phyloP scores from a whole-genome alignment of 495 filamentous ascomycete genomes.

The Cercophora scortea region DNA sequence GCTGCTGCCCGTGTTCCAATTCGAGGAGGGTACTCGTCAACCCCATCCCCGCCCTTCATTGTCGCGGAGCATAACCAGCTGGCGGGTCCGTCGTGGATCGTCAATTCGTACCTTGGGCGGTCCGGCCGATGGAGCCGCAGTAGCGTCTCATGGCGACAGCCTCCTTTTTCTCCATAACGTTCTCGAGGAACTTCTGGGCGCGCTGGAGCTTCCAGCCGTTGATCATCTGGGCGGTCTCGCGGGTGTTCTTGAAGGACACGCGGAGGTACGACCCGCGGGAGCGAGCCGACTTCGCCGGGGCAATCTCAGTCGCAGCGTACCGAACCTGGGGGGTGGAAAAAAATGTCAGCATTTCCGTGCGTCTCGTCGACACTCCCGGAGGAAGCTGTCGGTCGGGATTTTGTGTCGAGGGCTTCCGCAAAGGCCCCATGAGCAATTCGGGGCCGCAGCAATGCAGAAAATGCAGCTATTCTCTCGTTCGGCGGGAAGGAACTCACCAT shows the following conservation, averaged over 20 bases:
- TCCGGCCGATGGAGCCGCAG: conserved; percentile 85
- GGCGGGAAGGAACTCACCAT: conserved; percentile 22
- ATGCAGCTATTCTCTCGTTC: no score
- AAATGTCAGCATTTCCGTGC: neutral
- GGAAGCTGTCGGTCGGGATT: neutral
- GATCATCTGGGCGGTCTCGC: conserved; percentile 97
- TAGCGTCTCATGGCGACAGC: conserved; percentile 96
- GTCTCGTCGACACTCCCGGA: neutral
- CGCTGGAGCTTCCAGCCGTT: conserved; percentile 98
- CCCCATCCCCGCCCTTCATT: neutral
- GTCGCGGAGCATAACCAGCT: neutral
- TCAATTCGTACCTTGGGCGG: conserved; percentile 81
- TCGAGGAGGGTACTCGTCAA: neutral
- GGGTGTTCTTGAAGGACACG: conserved; percentile 99
- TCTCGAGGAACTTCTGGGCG: conserved; percentile 90
- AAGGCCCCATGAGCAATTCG: no score
- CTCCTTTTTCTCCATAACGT: conserved; percentile 90
- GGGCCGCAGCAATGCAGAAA: no score
- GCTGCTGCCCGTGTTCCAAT: no score
- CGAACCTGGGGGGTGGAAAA: conserved; percentile 61
- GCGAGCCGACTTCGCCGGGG: conserved; percentile 87
- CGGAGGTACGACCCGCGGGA: conserved; percentile 97
- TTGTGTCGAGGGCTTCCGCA: no score
- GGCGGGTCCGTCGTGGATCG: neutral
- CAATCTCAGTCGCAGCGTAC: conserved; percentile 89